A percentile compares a stretch with the other conserved stretches of the same genome.
phyloP scores from a whole-genome alignment of 768 basidiomycete genomes.

The button mushroom (Agaricus bisporus) region DNA sequence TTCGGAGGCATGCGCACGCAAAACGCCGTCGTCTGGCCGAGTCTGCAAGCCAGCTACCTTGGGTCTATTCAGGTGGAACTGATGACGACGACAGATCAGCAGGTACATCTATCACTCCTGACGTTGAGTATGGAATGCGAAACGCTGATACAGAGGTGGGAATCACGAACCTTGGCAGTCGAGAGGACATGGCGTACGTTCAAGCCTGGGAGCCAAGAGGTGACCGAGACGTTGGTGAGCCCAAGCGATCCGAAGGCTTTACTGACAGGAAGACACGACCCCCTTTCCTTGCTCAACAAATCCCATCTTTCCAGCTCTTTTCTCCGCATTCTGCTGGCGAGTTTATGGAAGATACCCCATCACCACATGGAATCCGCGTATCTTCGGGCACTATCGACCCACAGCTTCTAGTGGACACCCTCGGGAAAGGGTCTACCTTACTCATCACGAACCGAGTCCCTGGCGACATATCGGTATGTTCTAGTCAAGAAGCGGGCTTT shows the following conservation, averaged over 20 bases:
- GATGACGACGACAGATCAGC: constrained; percentile 19
- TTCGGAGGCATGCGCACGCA: constrained; percentile 31
- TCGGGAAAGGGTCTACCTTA: constrained; percentile 3
- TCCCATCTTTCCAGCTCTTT: constrained; percentile 17
- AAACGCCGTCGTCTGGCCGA: constrained; percentile 28
- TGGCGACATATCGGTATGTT: constrained; percentile 2
- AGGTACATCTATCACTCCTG: constrained; percentile 15
- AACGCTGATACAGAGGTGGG: constrained; percentile 13
- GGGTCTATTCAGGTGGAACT: constrained; percentile 19
- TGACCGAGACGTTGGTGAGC: constrained; percentile 38
- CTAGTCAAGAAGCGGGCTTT: constrained; percentile 1
- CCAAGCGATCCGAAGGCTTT: constrained; percentile 26
- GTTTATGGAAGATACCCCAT: not conserved
- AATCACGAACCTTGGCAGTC: constrained; percentile 19
- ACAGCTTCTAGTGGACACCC: constrained; percentile 3
- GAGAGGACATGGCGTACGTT: constrained; percentile 19
- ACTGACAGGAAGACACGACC: constrained; percentile 14
- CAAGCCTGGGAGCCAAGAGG: constrained; percentile 30
- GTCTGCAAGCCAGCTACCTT: constrained; percentile 25
- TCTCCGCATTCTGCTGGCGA: constrained; percentile 12
- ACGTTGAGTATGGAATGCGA: constrained; percentile 15
- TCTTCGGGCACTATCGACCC: constrained; percentile 3
- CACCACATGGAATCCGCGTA: not conserved
- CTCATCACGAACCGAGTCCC: constrained; percentile 6
- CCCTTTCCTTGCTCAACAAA: constrained; percentile 16